These are phyloP conservation scores for Xylaria sp. DNA, from an alignment of 495 filamentous ascomycete species.

Conservation along the genomic window DNA sequence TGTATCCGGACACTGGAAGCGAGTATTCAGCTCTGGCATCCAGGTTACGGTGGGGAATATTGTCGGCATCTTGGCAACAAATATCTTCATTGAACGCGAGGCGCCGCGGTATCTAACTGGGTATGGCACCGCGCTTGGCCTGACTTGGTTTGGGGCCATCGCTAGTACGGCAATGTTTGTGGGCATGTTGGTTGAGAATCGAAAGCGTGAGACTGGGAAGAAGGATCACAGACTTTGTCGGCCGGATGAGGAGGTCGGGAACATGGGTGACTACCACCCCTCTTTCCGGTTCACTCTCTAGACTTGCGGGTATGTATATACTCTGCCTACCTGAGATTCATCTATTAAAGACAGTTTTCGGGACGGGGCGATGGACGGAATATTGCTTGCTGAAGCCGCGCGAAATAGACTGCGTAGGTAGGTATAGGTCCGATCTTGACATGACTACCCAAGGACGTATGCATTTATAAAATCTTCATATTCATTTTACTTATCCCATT, in stretches of 20 bases:
- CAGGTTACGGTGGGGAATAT: conserved; percentile 64
- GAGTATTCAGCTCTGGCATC: conserved; percentile 61
- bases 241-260: conserved; percentile 55
- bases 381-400: neutral
- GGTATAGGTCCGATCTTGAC: no score
- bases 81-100: conserved; percentile 53
- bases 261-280: conserved; percentile 68
- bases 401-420: no score
- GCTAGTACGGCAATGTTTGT: conserved; percentile 50
- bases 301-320: neutral
- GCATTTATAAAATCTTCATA: no score
- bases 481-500: no score
- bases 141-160: conserved; percentile 58
- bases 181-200: conserved; percentile 60
- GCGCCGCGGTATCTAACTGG: conserved; percentile 58
- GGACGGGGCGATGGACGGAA: neutral
- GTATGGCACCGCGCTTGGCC: conserved; percentile 54
- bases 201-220: conserved; percentile 59
- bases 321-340: neutral
- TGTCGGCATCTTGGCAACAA: conserved; percentile 64
- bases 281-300: conserved; percentile 59
- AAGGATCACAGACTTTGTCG: conserved; percentile 56
- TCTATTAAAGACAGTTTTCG: neutral
- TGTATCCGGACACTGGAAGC: conserved; percentile 68
- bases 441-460: no score